Conservation (phyloP, 331 rosid species). For the Malus hybrid region DNA sequence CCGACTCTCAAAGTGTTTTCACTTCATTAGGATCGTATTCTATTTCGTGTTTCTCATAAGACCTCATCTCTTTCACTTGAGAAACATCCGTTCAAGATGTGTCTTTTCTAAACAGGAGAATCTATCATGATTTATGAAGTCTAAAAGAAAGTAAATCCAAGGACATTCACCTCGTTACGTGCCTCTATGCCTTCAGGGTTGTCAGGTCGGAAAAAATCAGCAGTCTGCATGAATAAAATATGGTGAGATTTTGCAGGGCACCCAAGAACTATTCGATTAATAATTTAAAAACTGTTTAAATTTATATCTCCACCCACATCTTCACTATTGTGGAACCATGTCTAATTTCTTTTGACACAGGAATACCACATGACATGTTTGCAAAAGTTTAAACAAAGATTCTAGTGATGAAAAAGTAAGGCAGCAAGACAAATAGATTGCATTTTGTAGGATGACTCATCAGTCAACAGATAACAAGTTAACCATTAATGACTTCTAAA, state of each 20-base stretch:
- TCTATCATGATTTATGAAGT: not conserved
- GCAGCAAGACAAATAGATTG: not conserved
- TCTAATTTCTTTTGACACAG: not conserved
- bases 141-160: not conserved
- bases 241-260: slow-evolving; percentile 1
- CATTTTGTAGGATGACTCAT: not conserved
- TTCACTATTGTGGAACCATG: not conserved
- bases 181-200: slow-evolving; percentile 97
- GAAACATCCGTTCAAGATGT: not conserved
- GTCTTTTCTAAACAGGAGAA: not conserved
- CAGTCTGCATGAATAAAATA: slow-evolving; percentile 52
- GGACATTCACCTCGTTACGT: slow-evolving; percentile 78
- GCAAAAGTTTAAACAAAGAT: not conserved
- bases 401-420: not conserved
- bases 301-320: not conserved
- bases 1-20: not conserved
- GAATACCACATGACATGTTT: not conserved
- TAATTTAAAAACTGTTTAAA: not conserved
- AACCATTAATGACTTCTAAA: not conserved
- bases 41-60: not conserved
- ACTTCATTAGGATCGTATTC: not conserved
- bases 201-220: slow-evolving; percentile 95
- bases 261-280: not conserved
- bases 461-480: not conserved
- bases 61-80: not conserved